Conservation (phyloP, 768 basidiomycete species). For the Mycena vitilis region DNA sequence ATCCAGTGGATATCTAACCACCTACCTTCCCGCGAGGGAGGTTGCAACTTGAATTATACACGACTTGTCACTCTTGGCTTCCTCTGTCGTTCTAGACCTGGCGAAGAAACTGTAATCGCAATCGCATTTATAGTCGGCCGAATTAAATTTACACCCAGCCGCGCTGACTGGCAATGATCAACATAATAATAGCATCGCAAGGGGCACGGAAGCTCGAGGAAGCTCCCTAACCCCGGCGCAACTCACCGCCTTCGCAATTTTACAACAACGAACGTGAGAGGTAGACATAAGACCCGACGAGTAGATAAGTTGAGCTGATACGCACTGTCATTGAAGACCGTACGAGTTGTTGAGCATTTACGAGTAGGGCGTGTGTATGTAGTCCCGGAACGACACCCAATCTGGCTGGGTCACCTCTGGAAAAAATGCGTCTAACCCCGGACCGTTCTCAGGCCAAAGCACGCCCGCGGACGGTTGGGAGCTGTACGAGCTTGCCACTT, state of each 20-base stretch:
- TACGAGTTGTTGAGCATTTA: slow-evolving; percentile 29
- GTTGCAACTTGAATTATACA: too few relatives aligned
- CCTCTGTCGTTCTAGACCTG: too few relatives aligned
- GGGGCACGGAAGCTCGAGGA: neutral
- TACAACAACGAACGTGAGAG: neutral
- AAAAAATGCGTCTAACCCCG: slow-evolving; percentile 33
- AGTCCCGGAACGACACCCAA: slow-evolving; percentile 37
- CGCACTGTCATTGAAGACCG: slow-evolving; percentile 25
- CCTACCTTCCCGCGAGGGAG: neutral
- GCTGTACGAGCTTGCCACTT: slow-evolving; percentile 8
- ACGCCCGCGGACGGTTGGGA: slow-evolving; percentile 19
- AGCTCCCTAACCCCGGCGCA: neutral
- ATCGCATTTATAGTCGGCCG: too few relatives aligned
- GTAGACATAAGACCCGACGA: too few relatives aligned
- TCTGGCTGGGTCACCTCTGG: slow-evolving; percentile 37
- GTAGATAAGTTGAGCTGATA: neutral
- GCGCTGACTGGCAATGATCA: slow-evolving; percentile 1
- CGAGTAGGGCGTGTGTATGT: slow-evolving; percentile 33
- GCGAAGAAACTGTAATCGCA: too few relatives aligned
- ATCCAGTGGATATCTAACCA: slow-evolving; percentile 4
- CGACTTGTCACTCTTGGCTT: too few relatives aligned
- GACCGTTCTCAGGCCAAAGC: slow-evolving; percentile 34
- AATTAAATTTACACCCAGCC: neutral
- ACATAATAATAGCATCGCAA: slow-evolving; percentile 13
- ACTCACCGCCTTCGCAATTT: neutral